Percentiles rank a stretch among this genome's conserved stretches.
These are phyloP conservation scores for Rhytidhysteron rufulum DNA, from an alignment of 2,329 filamentous ascomycete genomes.

Conservation along the genomic window DNA sequence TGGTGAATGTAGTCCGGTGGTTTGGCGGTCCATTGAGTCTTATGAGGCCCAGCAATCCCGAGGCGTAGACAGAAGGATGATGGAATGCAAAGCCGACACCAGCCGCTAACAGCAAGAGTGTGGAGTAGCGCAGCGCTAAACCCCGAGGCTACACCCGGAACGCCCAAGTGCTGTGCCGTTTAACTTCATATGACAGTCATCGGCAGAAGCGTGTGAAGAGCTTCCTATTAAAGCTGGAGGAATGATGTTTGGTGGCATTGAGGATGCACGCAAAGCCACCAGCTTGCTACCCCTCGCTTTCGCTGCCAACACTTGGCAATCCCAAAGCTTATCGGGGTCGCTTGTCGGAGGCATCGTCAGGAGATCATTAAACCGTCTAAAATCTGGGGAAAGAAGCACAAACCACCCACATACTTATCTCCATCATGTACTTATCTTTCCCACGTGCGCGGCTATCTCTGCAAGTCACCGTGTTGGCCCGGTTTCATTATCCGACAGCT, in stretches of 20 bases:
- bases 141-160: not conserved
- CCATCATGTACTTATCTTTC: not conserved
- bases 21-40: not conserved
- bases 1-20: constrained; percentile 16
- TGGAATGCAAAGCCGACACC: constrained; percentile 10
- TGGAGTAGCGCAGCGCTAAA: too few relatives aligned
- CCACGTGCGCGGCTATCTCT: not conserved
- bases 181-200: too few relatives aligned
- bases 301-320: too few relatives aligned
- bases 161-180: not conserved
- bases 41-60: not conserved
- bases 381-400: not conserved
- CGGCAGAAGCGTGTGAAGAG: too few relatives aligned
- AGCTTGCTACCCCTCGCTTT: too few relatives aligned
- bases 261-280: too few relatives aligned
- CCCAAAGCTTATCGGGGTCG: too few relatives aligned
- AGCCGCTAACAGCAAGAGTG: constrained; percentile 4
- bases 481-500: not conserved
- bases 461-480: not conserved
- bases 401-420: not conserved
- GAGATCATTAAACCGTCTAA: too few relatives aligned
- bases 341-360: too few relatives aligned
- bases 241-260: too few relatives aligned
- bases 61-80: constrained; percentile 1
- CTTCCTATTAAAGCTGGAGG: not conserved